Conservation (phyloP, 106 monocot species). For the Amphibolis antarctica region DNA sequence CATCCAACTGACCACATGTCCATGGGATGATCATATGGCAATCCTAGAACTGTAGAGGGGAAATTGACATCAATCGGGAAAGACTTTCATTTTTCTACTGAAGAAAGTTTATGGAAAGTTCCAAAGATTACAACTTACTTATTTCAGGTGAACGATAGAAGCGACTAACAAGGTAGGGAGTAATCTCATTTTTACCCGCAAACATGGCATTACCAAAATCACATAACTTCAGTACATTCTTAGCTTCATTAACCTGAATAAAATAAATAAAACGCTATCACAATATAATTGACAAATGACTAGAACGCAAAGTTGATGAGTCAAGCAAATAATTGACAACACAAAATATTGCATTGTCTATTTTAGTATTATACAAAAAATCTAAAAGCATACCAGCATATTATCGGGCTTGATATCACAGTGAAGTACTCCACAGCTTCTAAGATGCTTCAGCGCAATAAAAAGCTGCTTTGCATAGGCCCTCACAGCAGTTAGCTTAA, state of each 20-base stretch:
- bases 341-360: not conserved
- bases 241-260: constrained; percentile 81
- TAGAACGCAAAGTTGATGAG: not conserved
- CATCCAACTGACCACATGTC: constrained; percentile 99
- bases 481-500: constrained; percentile 98
- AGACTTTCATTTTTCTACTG: constrained; percentile 3
- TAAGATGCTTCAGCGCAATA: constrained; percentile 95
- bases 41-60: constrained; percentile 75
- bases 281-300: not conserved
- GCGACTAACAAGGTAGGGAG: constrained; percentile 96
- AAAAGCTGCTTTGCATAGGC: constrained; percentile 99
- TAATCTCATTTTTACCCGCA: constrained; percentile 91
- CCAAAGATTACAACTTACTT: constrained; percentile 41
- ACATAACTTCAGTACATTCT: constrained; percentile 91
- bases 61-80: not conserved
- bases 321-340: not conserved
- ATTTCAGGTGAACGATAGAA: constrained; percentile 99
- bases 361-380: not conserved
- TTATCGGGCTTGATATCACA: constrained; percentile 99
- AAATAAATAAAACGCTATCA: not conserved
- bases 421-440: constrained; percentile 85
- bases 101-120: not conserved
- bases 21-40: constrained; percentile 89
- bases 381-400: constrained; percentile 66
- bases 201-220: constrained; percentile 99